phyloP scores from a whole-genome alignment of 345 rosid species.

The Erucastrum elatum region DNA sequence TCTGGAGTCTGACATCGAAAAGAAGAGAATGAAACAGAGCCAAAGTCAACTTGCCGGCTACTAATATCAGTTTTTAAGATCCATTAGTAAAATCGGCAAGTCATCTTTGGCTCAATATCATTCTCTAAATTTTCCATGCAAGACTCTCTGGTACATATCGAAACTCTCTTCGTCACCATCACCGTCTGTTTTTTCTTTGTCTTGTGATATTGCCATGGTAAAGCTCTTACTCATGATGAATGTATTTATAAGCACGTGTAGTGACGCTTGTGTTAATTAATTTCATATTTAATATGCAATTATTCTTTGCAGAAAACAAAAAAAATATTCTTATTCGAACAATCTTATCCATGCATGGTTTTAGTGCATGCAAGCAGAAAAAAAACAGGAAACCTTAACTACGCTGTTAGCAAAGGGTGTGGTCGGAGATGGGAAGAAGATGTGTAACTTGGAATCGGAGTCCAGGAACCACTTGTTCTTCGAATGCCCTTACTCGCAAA shows the following conservation, averaged over 20 bases:
- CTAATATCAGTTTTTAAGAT: not conserved
- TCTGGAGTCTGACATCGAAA: not conserved
- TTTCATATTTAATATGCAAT: not conserved
- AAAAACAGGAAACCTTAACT: no score
- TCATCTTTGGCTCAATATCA: not conserved
- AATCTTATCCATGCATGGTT: slow-evolving; percentile 23
- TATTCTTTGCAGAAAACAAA: not conserved
- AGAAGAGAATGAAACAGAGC: not conserved
- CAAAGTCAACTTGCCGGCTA: not conserved
- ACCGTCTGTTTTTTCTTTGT: not conserved
- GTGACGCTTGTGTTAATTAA: not conserved
- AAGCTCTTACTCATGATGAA: not conserved
- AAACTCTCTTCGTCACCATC: not conserved
- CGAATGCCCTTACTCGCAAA: no score
- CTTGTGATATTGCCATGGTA: not conserved
- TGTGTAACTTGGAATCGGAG: no score
- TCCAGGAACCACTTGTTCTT: no score
- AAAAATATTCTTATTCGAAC: not conserved
- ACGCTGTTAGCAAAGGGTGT: no score
- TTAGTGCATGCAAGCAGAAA: slow-evolving; percentile 18
- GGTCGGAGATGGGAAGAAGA: no score
- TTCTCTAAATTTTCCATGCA: not conserved
- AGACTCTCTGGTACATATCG: not conserved
- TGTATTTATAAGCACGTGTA: not conserved
- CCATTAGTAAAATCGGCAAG: not conserved